phyloP scores from a whole-genome alignment of 164 flowering plant genomes.

The Liquidambar formosana region DNA sequence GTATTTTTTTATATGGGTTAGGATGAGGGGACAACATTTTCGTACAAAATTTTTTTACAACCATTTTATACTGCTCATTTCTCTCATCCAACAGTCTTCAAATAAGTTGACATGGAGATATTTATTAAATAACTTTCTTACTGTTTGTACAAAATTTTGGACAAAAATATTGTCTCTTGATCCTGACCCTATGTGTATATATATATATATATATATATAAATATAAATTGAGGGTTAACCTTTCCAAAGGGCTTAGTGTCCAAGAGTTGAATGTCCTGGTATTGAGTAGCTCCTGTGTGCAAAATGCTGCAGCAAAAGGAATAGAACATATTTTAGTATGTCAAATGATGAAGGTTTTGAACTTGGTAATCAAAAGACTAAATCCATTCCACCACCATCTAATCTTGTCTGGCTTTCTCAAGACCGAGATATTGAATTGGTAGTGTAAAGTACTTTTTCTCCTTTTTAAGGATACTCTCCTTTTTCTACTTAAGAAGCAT shows the following conservation, averaged over 20 bases:
- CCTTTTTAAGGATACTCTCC: not conserved
- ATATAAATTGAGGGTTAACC: slow-evolving; percentile 32
- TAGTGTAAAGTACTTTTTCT: not conserved
- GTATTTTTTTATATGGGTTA: too few relatives aligned
- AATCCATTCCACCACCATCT: not conserved
- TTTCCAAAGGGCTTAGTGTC: slow-evolving; percentile 96
- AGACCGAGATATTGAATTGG: slow-evolving; percentile 21
- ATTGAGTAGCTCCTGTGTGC: slow-evolving; percentile 75
- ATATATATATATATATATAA: not conserved
- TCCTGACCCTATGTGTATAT: too few relatives aligned
- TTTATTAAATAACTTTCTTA: too few relatives aligned
- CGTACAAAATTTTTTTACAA: too few relatives aligned
- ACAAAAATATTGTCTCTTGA: too few relatives aligned
- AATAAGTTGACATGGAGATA: too few relatives aligned
- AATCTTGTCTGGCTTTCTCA: slow-evolving; percentile 38
- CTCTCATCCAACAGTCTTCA: too few relatives aligned
- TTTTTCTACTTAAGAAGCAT: not conserved
- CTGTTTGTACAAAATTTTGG: too few relatives aligned
- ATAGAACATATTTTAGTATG: not conserved
- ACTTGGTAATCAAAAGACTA: not conserved
- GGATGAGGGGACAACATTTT: too few relatives aligned
- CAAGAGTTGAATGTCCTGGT: slow-evolving; percentile 81
- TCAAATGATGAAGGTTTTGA: slow-evolving; percentile 1
- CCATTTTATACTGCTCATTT: too few relatives aligned
- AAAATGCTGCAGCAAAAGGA: slow-evolving; percentile 52